Conservation (phyloP, 1,139 yeast species). For the Lodderomyces margitis region DNA sequence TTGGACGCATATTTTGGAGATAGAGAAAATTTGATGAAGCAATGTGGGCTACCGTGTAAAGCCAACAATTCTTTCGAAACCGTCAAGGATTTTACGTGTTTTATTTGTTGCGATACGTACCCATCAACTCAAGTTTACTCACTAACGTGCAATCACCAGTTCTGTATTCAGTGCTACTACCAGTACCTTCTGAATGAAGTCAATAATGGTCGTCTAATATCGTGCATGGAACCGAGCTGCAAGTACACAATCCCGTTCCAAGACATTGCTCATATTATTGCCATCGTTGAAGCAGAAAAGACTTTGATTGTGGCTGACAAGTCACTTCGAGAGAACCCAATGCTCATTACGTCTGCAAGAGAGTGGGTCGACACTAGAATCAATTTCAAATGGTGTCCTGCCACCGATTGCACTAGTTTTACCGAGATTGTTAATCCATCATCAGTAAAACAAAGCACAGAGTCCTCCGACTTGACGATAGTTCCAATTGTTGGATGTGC, state of each 20-base stretch:
- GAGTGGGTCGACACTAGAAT: slow-evolving; percentile 50
- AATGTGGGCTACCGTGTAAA: slow-evolving; percentile 46
- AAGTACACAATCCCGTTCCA: slow-evolving; percentile 32
- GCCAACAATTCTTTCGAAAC: slow-evolving; percentile 21
- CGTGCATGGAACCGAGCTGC: slow-evolving; percentile 59
- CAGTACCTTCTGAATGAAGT: slow-evolving; percentile 55
- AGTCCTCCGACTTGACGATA: slow-evolving; percentile 25
- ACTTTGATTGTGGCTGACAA: slow-evolving; percentile 10
- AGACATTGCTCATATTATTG: slow-evolving; percentile 22
- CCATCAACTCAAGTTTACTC: slow-evolving; percentile 43
- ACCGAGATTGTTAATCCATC: slow-evolving; percentile 39
- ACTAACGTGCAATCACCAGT: slow-evolving; percentile 67
- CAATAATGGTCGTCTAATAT: slow-evolving; percentile 53
- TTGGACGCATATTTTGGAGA: slow-evolving; percentile 66
- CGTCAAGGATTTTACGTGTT: slow-evolving; percentile 45
- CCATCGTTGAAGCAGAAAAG: background rate
- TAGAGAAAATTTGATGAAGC: slow-evolving; percentile 38
- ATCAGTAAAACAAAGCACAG: slow-evolving; percentile 6
- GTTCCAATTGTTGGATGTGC: slow-evolving; percentile 70
- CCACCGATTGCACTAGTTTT: slow-evolving; percentile 69
- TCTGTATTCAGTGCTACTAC: slow-evolving; percentile 66
- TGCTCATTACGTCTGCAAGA: slow-evolving; percentile 35
- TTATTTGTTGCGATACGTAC: slow-evolving; percentile 67
- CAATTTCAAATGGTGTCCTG: slow-evolving; percentile 76
- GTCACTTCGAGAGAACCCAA: slow-evolving; percentile 13